Evolutionary conservation across 192 early-diverging fungal species (phyloP).

Genomic region (Backusella liffmaniae): DNA sequence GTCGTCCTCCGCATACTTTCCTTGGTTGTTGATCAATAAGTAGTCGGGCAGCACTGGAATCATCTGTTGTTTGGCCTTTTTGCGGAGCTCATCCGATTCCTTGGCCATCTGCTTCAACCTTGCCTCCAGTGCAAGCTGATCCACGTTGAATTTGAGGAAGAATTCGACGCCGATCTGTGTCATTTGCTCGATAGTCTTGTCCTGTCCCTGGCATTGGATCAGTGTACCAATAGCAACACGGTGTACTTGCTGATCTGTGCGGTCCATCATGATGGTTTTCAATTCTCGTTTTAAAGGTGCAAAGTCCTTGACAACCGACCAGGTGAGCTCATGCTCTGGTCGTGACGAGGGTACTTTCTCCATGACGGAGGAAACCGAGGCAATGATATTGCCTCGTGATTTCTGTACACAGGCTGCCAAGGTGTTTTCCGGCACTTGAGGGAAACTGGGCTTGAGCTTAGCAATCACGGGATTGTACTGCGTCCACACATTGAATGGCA

Average conservation of each 20-base stretch:
- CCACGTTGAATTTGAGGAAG: conserved; percentile 35
- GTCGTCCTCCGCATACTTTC: conserved; percentile 47
- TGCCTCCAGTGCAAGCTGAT: conserved; percentile 3
- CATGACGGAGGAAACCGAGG: conserved; percentile 16
- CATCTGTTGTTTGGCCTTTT: conserved; percentile 4
- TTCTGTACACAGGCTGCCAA: conserved; percentile 12
- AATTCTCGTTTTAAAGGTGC: conserved; percentile 33
- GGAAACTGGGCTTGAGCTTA: conserved; percentile 19
- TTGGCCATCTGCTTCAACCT: conserved; percentile 8
- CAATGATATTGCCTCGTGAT: conserved; percentile 26
- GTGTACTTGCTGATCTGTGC: conserved; percentile 32
- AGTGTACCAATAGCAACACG: conserved; percentile 39
- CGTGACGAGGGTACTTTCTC: not conserved
- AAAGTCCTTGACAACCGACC: conserved; percentile 24
- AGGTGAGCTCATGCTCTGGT: conserved; percentile 14
- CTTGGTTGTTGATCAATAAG: conserved; percentile 33
- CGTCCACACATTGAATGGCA: conserved; percentile 29
- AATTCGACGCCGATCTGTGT: conserved; percentile 41
- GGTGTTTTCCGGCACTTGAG: not conserved
- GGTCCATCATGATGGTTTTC: conserved; percentile 36
- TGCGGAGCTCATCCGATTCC: not conserved
- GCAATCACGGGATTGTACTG: conserved; percentile 15
- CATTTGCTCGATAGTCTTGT: conserved; percentile 27
- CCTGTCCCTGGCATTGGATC: conserved; percentile 32
- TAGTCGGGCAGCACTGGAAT: conserved; percentile 35